Base-by-base conservation (phyloP, 1,284 basidiomycete species). In the Retiboletus fuscus region DNA sequence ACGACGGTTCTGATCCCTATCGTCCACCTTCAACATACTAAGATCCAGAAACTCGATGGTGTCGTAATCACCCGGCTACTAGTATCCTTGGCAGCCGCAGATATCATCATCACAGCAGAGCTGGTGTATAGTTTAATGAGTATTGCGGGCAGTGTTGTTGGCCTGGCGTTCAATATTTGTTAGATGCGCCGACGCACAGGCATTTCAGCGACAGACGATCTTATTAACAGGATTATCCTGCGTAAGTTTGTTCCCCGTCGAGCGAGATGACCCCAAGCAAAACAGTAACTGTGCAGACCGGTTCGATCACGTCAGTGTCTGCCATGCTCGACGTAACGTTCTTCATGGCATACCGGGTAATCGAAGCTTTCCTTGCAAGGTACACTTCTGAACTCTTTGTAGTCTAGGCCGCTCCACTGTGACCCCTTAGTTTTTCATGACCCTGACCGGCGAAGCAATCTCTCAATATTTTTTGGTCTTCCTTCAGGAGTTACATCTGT, bases 31-130 rank as follows among this genome's bases (percentile, higher is more conserved):
- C 55, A 74, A 66, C 76, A 68, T 57, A 8, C 61, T 34, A 57
- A 24, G 16, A 60, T 76, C 39, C 6, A 26, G 2, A 2, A 70
- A 41, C 41, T 61, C 6, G 83, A 87, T 61, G 81, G 75, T 67
- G 81, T 85, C 30, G 22, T 86, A 0, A 81, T 88, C 6, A 75
- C 87, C 8, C 89, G 88, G 88, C 85, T 89, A 70, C 85, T 89
- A 70, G 78, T 85, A 20, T 73, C 86, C 1, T 85, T 87, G 2
- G 84, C 84, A 16, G 77, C 82, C 4, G 84, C 86, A 2, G 88
- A 89, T 74, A 66, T 88, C 5, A 67, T 88, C 43, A 89, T 89
- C 41, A 87, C 88, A 1, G 75, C 73, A 20, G 81, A 84, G 1
- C 82, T 89, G 39, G 87, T 88, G 20, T 75, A 81, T 24, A 85